Evolutionary conservation across 495 filamentous ascomycete genomes (phyloP).

Genomic region (Podospora sp.): DNA sequence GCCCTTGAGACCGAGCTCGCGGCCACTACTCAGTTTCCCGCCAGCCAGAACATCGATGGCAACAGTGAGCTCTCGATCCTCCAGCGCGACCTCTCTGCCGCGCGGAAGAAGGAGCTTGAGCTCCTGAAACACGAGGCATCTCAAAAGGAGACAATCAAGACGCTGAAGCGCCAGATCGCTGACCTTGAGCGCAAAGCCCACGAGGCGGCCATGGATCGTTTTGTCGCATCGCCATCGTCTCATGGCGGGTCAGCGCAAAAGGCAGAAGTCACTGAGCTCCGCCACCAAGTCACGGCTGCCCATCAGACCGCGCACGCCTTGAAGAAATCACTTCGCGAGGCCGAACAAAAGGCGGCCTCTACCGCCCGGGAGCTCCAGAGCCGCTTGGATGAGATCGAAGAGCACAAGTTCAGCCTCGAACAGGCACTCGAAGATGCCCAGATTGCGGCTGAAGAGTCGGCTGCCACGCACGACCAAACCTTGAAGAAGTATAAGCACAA

Average conservation of each 20-base stretch:
- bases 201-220: conserved; percentile 45
- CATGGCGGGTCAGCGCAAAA: conserved; percentile 56
- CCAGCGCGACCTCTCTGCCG: conserved; percentile 62
- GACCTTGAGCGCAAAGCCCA: conserved; percentile 52
- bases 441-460: conserved; percentile 77
- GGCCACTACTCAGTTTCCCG: conserved; percentile 36
- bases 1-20: conserved; percentile 61
- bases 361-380: conserved; percentile 80
- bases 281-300: conserved; percentile 63
- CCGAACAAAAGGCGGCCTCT: conserved; percentile 77
- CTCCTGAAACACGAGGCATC: conserved; percentile 64
- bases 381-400: conserved; percentile 84
- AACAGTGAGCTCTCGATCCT: conserved; percentile 60
- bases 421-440: conserved; percentile 73
- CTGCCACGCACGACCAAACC: conserved; percentile 77
- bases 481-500: conserved; percentile 56
- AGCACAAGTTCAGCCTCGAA: conserved; percentile 85
- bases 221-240: conserved; percentile 38
- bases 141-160: conserved; percentile 57
- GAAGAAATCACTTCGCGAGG: conserved; percentile 47
- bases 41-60: conserved; percentile 46
- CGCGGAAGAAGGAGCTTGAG: conserved; percentile 64
- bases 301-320: conserved; percentile 62
- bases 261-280: conserved; percentile 62
- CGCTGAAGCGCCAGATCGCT: conserved; percentile 50